Evolutionary conservation across 305 asterid genomes (phyloP), one percentile per base, ranked within the genome.

Genomic region (Fraxinus paxiana): DNA sequence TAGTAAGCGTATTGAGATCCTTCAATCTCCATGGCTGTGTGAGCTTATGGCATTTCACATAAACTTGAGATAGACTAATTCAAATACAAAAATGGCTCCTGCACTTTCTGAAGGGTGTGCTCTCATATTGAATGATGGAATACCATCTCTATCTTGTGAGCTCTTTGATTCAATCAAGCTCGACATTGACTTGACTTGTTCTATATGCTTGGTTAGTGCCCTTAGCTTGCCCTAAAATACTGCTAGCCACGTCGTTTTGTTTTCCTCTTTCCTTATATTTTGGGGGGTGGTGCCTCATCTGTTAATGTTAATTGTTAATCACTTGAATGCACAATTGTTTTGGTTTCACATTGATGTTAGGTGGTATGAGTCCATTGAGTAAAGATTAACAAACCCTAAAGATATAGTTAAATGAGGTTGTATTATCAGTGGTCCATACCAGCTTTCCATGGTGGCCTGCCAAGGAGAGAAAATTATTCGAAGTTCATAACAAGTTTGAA

Each of bases 1-100:
- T 24, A 91, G 88, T 9, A 92, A 87, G 94, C 91, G 88, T 86
- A 84, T 94, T 30, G 99, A 95, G 92, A 89, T 95, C 83, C 99
- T 95, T 24, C 98, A 95, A 65, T 95, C 99, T 4, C 99, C 99
- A 7, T 95, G 99, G 99, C 92, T 95, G 6, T 87, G 94, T 81
- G 98, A 95, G 79, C 97, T 94, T 38, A 87, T 95, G 93, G 98
- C 99, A 22, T 95, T 95, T 59, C 98, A 91, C 83, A 83, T 95
- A 63, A 95, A 91, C 81, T 43, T 87, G 88, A 87, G 91, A 77
- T 85, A 83, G 71, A 82, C 89, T 2, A 84, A 87, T 67, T 86
- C 69, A 46, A 79, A 74, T 17, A 73, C 84, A 10, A 82, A 83
- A 76, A 84, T 82, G 37, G 86, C 86, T 26, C 81, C 91, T 34